Base-by-base conservation (phyloP, 352 stramenopile species). In the Pythium inflatum region DNA sequence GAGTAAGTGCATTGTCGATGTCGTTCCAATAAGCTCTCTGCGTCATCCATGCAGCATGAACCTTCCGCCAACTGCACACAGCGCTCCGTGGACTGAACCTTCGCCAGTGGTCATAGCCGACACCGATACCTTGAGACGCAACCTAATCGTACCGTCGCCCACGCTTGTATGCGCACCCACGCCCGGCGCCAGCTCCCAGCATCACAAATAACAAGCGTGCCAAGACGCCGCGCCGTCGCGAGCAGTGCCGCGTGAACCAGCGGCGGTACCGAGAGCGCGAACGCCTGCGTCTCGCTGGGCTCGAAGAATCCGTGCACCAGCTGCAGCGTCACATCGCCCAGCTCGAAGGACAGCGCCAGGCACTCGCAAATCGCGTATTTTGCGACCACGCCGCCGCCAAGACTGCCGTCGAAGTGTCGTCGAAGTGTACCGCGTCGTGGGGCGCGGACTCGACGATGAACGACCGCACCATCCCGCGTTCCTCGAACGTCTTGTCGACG, bases 241-340 rank as follows among this genome's bases (percentile, higher is more conserved):
- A 64, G 28, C 56, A 64, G 28, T 55, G 55, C 51, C 55, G 55
- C 3, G 20, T 20, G 22, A 51, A 62, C 27, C 55, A 62, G 12
- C 2, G 5, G 56, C 40, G 56, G 13, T 64, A 64, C 41, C 56
- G 56, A 8, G 41, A 55, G 5, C 24, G 31, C 20, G 20, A 64
- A 41, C 22, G 28, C 22, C 6, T 33, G 3, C 6, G 40, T 7
- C 18, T 6, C 6, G 6, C 13, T 20, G 40, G 25, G 20, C 41
- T 64, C 3, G 40, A 45, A 2, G 24, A 6, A 1, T 33, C 22
- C 13, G 34, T 62, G n/a, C 2, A 22, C 7, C 20, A 62, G 54
- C 33, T 62, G 8, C 54, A 24, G 5, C 31, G 1, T 3, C 7
- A 62, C 33, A 25, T 62, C 33, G 13, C 13, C 14, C 40, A 20